A percentile compares a stretch with the other conserved stretches of the same genome.
Conservation (phyloP, 768 basidiomycete species). For the Tylopilus cervinicoccineus region DNA sequence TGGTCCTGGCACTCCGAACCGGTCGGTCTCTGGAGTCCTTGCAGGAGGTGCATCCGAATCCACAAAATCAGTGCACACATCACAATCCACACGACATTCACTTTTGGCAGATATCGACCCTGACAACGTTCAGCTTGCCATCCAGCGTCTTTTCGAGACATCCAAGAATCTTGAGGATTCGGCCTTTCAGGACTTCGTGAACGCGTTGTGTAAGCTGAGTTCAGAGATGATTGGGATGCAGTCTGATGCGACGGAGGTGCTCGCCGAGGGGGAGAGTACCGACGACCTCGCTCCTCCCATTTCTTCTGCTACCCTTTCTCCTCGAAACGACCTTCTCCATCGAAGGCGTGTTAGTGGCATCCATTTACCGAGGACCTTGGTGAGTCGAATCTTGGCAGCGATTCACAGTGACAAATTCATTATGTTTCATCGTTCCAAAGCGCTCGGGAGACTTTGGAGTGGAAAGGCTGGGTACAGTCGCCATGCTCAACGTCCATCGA, state of each 20-base stretch:
- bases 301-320: constrained; percentile 37
- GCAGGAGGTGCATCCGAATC: constrained; percentile 8
- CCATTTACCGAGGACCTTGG: constrained; percentile 73
- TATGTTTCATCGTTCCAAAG: constrained; percentile 34
- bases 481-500: constrained; percentile 80
- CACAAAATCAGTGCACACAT: constrained; percentile 15
- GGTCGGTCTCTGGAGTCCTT: constrained; percentile 35
- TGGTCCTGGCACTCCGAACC: constrained; percentile 34
- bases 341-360: constrained; percentile 84
- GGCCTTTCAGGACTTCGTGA: constrained; percentile 75
- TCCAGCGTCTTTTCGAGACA: constrained; percentile 83
- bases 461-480: constrained; percentile 74
- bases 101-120: constrained; percentile 70
- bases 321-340: constrained; percentile 43
- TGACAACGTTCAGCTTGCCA: constrained; percentile 67
- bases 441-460: constrained; percentile 95
- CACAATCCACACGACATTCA: constrained; percentile 44
- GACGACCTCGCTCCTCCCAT: constrained; percentile 33
- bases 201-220: constrained; percentile 80
- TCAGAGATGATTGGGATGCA: constrained; percentile 93
- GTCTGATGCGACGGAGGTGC: constrained; percentile 35
- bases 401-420: neutral
- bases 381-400: constrained; percentile 34
- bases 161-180: constrained; percentile 79
- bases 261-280: constrained; percentile 27